Evolutionary conservation across 441 rosid genomes (phyloP), one percentile per base, ranked within the genome.

Genomic region (Pelargonium citronellum): DNA sequence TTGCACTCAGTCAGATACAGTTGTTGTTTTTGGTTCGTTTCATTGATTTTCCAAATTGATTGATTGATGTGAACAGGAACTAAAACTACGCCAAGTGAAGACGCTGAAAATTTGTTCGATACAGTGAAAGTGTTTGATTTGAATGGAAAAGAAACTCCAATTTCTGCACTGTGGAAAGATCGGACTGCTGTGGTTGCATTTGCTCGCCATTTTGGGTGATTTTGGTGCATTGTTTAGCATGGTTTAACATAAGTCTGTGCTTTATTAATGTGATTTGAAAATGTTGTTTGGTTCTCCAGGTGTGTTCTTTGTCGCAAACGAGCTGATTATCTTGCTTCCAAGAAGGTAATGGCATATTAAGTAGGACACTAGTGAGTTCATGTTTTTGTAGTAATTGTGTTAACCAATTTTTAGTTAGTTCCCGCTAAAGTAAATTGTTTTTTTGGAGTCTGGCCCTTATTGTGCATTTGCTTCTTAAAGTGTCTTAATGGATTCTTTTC

Each of bases 131-230:
- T 91, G 53, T 80, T 87, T 77, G 92, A 84, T 84, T 82, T 90
- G 85, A 79, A 77, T 60, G 96, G 96, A 41, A 82, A 85, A 20
- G 91, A 76, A 73, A 71, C 87, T 73, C 86, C 86, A 0, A 76
- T 95, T 75, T 87, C 97, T 60, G 89, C 90, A 84, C 70, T 95
- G 67, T 95, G 97, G 97, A 89, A 87, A 66, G 94, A 89, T 7
- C 79, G 96, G 72, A 95, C 82, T 74, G 88, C 94, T 0, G 91
- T 90, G 66, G 85, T 95, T 41, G 97, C 97, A 0, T 95, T 95
- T 76, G 96, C 96, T 71, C 96, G 97, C 77, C 97, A 91, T 80
- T 95, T 95, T 71, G 97, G 96, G 97, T 89, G 69, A 78, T 78
- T 37, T 17, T 44, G 7, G 57, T 58, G 15, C 0, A n/a, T 19